Percentiles rank a stretch among this genome's conserved stretches.
phyloP scores from a whole-genome alignment of 1,284 basidiomycete species.

The Moesziomyces sp. region DNA sequence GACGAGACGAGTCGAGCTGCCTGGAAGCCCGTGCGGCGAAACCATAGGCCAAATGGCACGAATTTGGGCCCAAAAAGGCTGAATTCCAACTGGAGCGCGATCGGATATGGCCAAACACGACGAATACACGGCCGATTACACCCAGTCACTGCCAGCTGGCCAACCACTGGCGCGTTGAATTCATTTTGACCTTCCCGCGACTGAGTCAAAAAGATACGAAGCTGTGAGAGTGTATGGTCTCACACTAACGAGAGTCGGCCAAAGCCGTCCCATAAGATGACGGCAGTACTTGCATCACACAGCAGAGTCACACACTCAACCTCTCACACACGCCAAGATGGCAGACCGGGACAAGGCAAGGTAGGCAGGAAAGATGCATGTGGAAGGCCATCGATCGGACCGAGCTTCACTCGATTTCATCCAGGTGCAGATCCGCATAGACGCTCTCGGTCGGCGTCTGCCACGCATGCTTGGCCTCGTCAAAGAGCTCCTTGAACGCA shows the following conservation, averaged over 20 bases:
- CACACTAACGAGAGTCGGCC: too few relatives aligned
- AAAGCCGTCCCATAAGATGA: too few relatives aligned
- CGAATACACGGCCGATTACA: neutral
- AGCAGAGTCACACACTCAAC: too few relatives aligned
- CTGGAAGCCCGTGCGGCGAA: neutral
- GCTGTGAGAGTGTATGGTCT: too few relatives aligned
- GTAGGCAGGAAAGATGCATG: too few relatives aligned
- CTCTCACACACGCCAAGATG: too few relatives aligned
- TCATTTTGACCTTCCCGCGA: neutral
- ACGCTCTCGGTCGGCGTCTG: slow-evolving; percentile 54
- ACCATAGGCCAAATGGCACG: neutral
- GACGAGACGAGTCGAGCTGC: neutral
- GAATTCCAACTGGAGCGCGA: neutral
- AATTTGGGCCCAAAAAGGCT: neutral
- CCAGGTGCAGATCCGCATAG: slow-evolving; percentile 45
- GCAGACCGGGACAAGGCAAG: too few relatives aligned
- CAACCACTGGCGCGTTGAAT: neutral
- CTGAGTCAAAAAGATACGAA: too few relatives aligned
- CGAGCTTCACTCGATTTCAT: slow-evolving; percentile 26
- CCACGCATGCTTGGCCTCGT: slow-evolving; percentile 51
- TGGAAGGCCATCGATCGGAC: neutral
- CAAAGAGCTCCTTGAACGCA: slow-evolving; percentile 62
- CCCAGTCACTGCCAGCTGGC: too few relatives aligned
- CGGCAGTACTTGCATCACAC: too few relatives aligned
- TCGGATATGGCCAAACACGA: neutral